Conservation (phyloP, 1,139 yeast species). For the Blastobotrys capitulatus region DNA sequence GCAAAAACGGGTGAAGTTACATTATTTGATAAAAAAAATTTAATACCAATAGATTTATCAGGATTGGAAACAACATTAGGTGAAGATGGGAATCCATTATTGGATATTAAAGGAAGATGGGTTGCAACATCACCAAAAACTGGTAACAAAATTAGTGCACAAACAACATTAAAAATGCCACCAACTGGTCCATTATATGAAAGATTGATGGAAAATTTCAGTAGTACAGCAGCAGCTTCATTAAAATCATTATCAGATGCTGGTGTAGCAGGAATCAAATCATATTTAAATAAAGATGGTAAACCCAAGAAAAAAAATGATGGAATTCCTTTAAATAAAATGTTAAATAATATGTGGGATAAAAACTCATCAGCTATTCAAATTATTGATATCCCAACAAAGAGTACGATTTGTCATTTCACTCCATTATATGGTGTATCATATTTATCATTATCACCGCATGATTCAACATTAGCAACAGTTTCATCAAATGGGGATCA, state of each 20-base stretch:
- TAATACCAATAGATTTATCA: slow-evolving; percentile 18
- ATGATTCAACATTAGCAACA: slow-evolving; percentile 55
- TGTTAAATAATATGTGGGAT: slow-evolving; percentile 18
- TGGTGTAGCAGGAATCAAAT: slow-evolving; percentile 27
- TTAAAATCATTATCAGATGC: slow-evolving; percentile 28
- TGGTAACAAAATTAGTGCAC: slow-evolving; percentile 1
- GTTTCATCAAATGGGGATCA: slow-evolving; percentile 57
- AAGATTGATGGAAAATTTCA: slow-evolving; percentile 25
- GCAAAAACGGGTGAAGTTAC: slow-evolving; percentile 21
- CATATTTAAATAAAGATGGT: slow-evolving; percentile 19
- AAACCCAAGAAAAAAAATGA: not conserved
- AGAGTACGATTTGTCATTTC: slow-evolving; percentile 45
- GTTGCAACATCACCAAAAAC: slow-evolving; percentile 22
- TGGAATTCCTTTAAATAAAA: slow-evolving; percentile 8
- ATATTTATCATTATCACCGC: slow-evolving; percentile 54
- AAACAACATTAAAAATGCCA: slow-evolving; percentile 27
- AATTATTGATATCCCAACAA: slow-evolving; percentile 45
- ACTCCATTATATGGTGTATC: slow-evolving; percentile 62
- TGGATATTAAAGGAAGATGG: slow-evolving; percentile 28
- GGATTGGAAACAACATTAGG: slow-evolving; percentile 22
- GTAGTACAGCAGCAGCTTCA: slow-evolving; percentile 29
- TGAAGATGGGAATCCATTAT: slow-evolving; percentile 23
- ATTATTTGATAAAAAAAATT: slow-evolving; percentile 18
- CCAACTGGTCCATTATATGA: slow-evolving; percentile 30
- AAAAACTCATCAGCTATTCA: slow-evolving; percentile 23